phyloP scores from a whole-genome alignment of 768 basidiomycete genomes.

The Rhodosporidiobolus sp. region DNA sequence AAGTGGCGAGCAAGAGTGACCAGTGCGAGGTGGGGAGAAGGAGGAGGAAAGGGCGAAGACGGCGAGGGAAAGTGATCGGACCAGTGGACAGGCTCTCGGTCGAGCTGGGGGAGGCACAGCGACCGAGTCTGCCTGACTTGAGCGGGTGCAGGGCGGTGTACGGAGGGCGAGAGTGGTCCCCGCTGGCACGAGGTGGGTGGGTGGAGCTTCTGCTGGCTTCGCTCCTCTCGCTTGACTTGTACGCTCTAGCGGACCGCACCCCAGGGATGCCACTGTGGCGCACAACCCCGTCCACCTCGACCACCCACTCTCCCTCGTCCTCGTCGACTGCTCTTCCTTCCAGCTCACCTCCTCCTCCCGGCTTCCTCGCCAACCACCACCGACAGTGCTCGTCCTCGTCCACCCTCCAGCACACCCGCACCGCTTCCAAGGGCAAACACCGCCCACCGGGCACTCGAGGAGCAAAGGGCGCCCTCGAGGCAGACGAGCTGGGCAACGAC shows the following conservation, averaged over 20 bases:
- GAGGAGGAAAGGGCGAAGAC: background rate
- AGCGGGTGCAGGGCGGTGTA: too few species aligned
- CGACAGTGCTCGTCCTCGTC: background rate
- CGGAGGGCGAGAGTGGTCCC: too few species aligned
- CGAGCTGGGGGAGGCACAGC: too few species aligned
- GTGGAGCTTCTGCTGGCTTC: too few species aligned
- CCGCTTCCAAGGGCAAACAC: too few species aligned
- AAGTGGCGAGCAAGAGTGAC: background rate
- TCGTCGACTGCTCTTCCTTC: background rate
- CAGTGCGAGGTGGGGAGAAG: background rate
- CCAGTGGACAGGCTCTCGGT: too few species aligned
- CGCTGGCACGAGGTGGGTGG: background rate
- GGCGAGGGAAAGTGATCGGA: too few species aligned
- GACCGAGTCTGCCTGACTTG: too few species aligned
- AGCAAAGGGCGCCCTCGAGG: background rate
- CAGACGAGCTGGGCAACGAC: constrained; percentile 2
- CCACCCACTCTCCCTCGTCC: background rate
- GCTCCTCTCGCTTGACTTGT: background rate
- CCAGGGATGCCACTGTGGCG: constrained; percentile 10
- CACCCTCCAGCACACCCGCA: too few species aligned
- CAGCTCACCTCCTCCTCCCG: background rate
- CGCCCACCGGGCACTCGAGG: background rate
- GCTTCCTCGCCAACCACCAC: constrained; percentile 24
- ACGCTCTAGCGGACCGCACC: too few species aligned
- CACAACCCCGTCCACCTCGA: background rate